A percentile compares a stretch with the other conserved stretches of the same genome.
These are phyloP conservation scores for Pseudohyphozyma bogoriensis DNA, from an alignment of 768 basidiomycete genomes.

Conservation along the genomic window DNA sequence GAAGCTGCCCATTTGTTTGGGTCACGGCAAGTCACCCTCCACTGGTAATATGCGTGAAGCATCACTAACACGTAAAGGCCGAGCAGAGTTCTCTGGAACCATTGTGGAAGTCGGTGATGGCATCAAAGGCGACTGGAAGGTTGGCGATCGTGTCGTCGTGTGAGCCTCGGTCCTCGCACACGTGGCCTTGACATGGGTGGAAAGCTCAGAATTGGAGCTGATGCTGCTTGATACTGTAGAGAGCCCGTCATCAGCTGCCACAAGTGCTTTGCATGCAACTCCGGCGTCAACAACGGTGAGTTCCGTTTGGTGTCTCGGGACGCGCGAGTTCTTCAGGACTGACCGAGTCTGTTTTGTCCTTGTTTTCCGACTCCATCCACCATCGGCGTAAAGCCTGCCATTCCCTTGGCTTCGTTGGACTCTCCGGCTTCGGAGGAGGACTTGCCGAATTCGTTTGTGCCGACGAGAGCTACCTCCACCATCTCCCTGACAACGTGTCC, in stretches of 20 bases:
- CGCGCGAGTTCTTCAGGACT: no score
- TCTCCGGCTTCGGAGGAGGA: slow-evolving; percentile 37
- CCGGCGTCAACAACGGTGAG: slow-evolving; percentile 27
- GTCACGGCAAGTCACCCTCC: slow-evolving; percentile 41
- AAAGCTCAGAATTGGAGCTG: no score
- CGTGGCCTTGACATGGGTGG: no score
- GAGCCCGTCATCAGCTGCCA: slow-evolving; percentile 43
- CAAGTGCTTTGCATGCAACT: slow-evolving; percentile 37
- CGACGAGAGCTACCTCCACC: slow-evolving; percentile 39
- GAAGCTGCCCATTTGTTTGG: slow-evolving; percentile 42
- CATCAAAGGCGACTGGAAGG: slow-evolving; percentile 37
- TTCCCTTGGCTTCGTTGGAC: slow-evolving; percentile 25
- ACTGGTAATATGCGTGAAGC: neutral
- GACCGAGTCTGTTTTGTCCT: no score
- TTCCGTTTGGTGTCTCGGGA: no score
- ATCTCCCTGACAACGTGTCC: slow-evolving; percentile 40
- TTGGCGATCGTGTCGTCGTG: slow-evolving; percentile 39
- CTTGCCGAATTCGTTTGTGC: slow-evolving; percentile 43
- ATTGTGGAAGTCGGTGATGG: slow-evolving; percentile 35
- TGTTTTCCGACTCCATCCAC: no score
- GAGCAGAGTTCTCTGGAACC: slow-evolving; percentile 13
- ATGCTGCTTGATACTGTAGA: no score
- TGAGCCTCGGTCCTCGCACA: no score
- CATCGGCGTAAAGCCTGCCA: slow-evolving; percentile 21
- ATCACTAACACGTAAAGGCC: neutral